Base-by-base conservation (phyloP, 371 early-diverging fungal species). In the Basidiobolus meristosporus region DNA sequence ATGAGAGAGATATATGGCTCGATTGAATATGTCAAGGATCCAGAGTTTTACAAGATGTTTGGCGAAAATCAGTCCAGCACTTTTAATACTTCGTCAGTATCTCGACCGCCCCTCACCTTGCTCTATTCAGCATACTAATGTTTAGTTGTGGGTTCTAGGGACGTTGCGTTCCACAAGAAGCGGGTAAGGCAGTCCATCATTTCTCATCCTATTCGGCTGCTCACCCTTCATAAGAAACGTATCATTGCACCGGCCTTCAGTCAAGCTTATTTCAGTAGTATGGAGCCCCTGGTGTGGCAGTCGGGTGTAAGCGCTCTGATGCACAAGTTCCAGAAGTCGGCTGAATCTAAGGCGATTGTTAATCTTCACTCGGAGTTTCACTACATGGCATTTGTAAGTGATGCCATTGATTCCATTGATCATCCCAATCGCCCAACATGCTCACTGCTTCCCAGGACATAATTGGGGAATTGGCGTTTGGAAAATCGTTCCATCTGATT, bases 361-460 rank as follows among this genome's bases (percentile, higher is more conserved):
- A 34, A 34, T 34, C 34, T 34, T n/a, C 18, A 34, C 34, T 3
- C 14, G n/a, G 34, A 34, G 4, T 34, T 34, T n/a, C 14, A 16
- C 16, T 34, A 34, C n/a, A 34, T 34, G 34, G 18, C 34, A 12
- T 34, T 34, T 34, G 34, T n/a, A n/a, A n/a, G n/a, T n/a, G n/a
- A n/a, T n/a, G n/a, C n/a, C n/a, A n/a, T n/a, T n/a, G n/a, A n/a
- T n/a, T n/a, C n/a, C n/a, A n/a, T n/a, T n/a, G n/a, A n/a, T n/a
- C n/a, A n/a, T n/a, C n/a, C n/a, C n/a, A n/a, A n/a, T n/a, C n/a
- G n/a, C n/a, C n/a, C n/a, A n/a, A n/a, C n/a, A n/a, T n/a, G n/a
- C n/a, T n/a, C n/a, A n/a, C n/a, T 31, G 32, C 2, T 15, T n/a
- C 32, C 1, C 15, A n/a, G 32, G 32, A 39, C 14, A 21, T 39